Conservation (phyloP, 106 monocot genomes). For the Dendrobium officinale region DNA sequence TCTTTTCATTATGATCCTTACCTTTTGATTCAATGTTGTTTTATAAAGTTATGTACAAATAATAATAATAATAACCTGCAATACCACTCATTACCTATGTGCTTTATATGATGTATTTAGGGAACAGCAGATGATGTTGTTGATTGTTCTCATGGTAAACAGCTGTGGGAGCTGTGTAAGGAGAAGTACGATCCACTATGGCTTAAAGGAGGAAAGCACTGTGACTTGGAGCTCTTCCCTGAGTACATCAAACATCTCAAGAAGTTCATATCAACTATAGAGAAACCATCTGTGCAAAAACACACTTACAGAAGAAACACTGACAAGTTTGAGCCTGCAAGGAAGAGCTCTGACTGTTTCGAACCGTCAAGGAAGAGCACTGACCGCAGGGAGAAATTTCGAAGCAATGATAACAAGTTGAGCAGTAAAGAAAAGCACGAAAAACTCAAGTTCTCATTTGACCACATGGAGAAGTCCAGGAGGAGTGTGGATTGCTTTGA, state of each 20-base stretch:
- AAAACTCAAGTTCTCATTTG: slow-evolving; percentile 39
- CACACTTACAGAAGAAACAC: slow-evolving; percentile 24
- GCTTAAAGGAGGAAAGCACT: slow-evolving; percentile 31
- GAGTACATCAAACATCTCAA: slow-evolving; percentile 23
- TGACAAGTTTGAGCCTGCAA: slow-evolving; percentile 30
- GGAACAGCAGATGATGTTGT: slow-evolving; percentile 28
- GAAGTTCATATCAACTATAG: slow-evolving; percentile 25
- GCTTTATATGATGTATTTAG: not conserved
- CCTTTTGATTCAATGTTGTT: too few species aligned
- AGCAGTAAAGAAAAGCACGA: slow-evolving; percentile 28
- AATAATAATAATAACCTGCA: too few species aligned
- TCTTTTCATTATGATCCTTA: too few species aligned
- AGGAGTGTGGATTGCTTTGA: slow-evolving; percentile 51
- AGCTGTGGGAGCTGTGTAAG: slow-evolving; percentile 26
- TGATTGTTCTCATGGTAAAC: slow-evolving; percentile 24
- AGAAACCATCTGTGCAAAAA: slow-evolving; percentile 11
- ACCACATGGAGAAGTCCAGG: slow-evolving; percentile 43
- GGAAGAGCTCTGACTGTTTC: slow-evolving; percentile 44
- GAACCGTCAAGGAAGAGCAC: slow-evolving; percentile 45
- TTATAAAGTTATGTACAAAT: too few species aligned
- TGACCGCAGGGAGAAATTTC: slow-evolving; percentile 29
- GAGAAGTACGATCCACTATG: slow-evolving; percentile 28
- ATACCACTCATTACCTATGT: not conserved
- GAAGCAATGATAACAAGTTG: slow-evolving; percentile 2
- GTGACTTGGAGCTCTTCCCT: slow-evolving; percentile 22